Conservation (phyloP, 805 yeast genomes). For the Saturnispora quitensis region DNA sequence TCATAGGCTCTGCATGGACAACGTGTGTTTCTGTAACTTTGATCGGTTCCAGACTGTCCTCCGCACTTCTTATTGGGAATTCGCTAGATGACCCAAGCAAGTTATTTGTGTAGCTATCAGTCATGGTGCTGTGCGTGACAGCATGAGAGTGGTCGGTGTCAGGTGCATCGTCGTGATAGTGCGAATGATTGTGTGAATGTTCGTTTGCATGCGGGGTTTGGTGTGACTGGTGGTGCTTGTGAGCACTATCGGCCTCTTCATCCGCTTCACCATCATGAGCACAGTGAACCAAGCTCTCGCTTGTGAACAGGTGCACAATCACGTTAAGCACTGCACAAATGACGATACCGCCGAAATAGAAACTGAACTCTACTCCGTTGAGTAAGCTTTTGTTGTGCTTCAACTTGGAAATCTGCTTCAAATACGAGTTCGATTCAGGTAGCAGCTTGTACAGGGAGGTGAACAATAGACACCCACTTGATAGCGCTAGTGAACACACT, state of each 20-base stretch:
- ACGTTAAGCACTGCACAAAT: slow-evolving; percentile 53
- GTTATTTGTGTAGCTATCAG: background rate
- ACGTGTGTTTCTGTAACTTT: background rate
- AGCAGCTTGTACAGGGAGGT: slow-evolving; percentile 69
- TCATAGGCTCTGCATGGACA: background rate
- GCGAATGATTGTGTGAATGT: slow-evolving; percentile 13
- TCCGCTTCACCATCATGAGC: slow-evolving; percentile 39
- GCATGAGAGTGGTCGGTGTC: background rate
- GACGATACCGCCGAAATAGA: slow-evolving; percentile 42
- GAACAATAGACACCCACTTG: slow-evolving; percentile 74
- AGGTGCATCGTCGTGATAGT: slow-evolving; percentile 4
- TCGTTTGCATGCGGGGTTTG: slow-evolving; percentile 3
- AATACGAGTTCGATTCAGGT: slow-evolving; percentile 54
- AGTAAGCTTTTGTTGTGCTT: slow-evolving; percentile 22
- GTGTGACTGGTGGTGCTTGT: slow-evolving; percentile 5
- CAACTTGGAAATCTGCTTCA: slow-evolving; percentile 25
- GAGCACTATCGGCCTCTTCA: background rate
- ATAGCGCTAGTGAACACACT: slow-evolving; percentile 64
- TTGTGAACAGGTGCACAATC: slow-evolving; percentile 62
- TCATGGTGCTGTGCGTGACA: background rate
- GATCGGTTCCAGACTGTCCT: background rate
- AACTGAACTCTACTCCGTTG: slow-evolving; percentile 36
- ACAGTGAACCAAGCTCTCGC: slow-evolving; percentile 81
- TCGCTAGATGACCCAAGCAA: background rate
- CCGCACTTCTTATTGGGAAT: background rate